These are phyloP conservation scores for Syzygium grande DNA, from an alignment of 345 rosid genomes.

Conservation along the genomic window DNA sequence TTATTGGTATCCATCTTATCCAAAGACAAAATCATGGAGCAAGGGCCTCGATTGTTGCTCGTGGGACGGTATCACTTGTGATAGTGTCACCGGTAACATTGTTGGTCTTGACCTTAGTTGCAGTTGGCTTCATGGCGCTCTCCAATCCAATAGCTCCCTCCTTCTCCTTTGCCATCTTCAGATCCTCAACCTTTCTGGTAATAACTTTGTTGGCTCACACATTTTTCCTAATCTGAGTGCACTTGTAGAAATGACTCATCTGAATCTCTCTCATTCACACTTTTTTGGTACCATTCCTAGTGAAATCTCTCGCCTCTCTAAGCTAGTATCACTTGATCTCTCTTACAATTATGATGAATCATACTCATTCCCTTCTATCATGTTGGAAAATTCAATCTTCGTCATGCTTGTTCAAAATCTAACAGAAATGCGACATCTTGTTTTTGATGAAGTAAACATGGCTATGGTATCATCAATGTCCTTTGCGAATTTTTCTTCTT, in stretches of 20 bases:
- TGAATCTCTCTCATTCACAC: not conserved
- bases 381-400: not conserved
- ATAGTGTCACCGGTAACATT: rapidly evolving
- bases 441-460: not conserved
- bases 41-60: not conserved
- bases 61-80: not conserved
- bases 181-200: not conserved
- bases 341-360: not conserved
- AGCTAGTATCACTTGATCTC: not conserved
- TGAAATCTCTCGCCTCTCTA: not conserved
- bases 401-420: not conserved
- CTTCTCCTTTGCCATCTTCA: not conserved
- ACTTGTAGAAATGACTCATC: not conserved
- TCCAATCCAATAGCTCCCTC: not conserved
- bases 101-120: not conserved
- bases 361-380: not conserved
- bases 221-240: not conserved
- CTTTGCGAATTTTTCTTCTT: not conserved
- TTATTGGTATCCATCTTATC: not conserved
- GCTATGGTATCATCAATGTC: not conserved
- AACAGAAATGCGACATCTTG: not conserved
- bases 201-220: not conserved
- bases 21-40: not conserved
- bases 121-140: not conserved
- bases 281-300: not conserved